Base-by-base conservation (phyloP, 371 early-diverging fungal species). In the Apophysomyces ossiformis region DNA sequence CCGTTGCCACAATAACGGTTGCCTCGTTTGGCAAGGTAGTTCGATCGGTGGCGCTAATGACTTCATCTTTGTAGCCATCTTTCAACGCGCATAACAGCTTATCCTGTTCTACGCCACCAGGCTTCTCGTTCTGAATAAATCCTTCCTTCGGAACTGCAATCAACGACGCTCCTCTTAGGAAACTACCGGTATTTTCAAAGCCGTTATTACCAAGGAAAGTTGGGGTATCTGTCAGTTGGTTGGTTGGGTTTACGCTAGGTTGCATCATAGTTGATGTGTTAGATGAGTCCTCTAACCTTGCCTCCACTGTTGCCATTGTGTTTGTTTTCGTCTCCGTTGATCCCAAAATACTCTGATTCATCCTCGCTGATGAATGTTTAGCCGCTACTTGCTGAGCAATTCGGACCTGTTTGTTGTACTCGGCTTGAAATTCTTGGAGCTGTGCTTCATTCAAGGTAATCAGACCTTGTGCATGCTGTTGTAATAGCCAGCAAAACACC, bases 31-130 rank as follows among this genome's bases (percentile, higher is more conserved):
- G 46, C 16, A 45, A 2, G 13, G 46, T 13, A 18, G 46, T 45
- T n/a, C 46, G 46, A 13, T 45, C 46, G 6, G 46, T 45, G 8
- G 46, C 6, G 46, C 46, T 45, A 45, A 37, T 58, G 7, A 75
- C 71, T 54, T 79, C 77, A 57, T 77, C 81, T 41, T 81, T 75
- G 54, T 76, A 80, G 4, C 77, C 77, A 65, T 75, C 81, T 64
- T 80, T 80, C 16, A 45, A 43, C 1, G 79, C 72, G 9, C 67
- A 66, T 11, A 68, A 45, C 6, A 45, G 13, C 13, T 45, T 45
- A 7, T 45, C 16, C 5, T n/a, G 46, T 45, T 45, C 46, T 18
- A 45, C 16, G 16, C 13, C 13, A 18, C 46, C 13, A 45, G 46
- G 46, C 46, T 45, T 45, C 16, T 18, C 46, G 13, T 45, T 18